A percentile compares a stretch with the other conserved stretches of the same genome.
Conservation (phyloP, 75 land plant species). For the Azolla pinnata region DNA sequence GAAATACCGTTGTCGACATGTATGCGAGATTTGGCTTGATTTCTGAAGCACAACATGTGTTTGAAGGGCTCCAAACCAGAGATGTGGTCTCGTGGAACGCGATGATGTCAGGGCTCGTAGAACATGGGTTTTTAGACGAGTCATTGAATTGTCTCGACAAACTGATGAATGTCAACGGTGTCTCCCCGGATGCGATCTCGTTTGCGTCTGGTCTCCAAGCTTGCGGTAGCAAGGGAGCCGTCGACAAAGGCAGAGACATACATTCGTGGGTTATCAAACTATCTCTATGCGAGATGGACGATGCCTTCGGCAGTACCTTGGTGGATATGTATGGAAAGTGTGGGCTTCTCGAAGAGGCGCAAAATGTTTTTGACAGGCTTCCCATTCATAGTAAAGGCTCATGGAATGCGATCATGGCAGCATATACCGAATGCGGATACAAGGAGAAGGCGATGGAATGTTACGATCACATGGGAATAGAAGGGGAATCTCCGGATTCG, state of each 20-base stretch:
- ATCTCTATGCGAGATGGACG: conserved; percentile 4
- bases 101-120: conserved; percentile 37
- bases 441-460: conserved; percentile 13
- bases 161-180: conserved; percentile 22
- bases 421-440: conserved; percentile 20
- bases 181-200: conserved; percentile 1
- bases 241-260: conserved; percentile 7
- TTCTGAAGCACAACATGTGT: conserved; percentile 26
- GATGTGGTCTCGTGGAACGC: conserved; percentile 27
- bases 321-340: conserved; percentile 45
- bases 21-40: conserved; percentile 49
- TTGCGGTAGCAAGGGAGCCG: conserved; percentile 5
- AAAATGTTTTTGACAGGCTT: conserved; percentile 14
- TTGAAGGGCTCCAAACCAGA: conserved; percentile 21
- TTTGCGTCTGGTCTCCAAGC: conserved; percentile 8
- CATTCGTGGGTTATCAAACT: background rate
- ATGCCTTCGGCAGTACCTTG: conserved; percentile 26
- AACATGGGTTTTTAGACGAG: conserved; percentile 36
- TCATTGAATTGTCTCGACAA: conserved; percentile 28
- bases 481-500: conserved; percentile 30
- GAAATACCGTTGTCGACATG: conserved; percentile 52
- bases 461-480: conserved; percentile 23
- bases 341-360: conserved; percentile 25
- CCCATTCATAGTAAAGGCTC: conserved; percentile 4
- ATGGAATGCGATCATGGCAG: conserved; percentile 48